These are phyloP conservation scores for Mycena citricolor DNA, from an alignment of 1,284 basidiomycete genomes.

Conservation along the genomic window DNA sequence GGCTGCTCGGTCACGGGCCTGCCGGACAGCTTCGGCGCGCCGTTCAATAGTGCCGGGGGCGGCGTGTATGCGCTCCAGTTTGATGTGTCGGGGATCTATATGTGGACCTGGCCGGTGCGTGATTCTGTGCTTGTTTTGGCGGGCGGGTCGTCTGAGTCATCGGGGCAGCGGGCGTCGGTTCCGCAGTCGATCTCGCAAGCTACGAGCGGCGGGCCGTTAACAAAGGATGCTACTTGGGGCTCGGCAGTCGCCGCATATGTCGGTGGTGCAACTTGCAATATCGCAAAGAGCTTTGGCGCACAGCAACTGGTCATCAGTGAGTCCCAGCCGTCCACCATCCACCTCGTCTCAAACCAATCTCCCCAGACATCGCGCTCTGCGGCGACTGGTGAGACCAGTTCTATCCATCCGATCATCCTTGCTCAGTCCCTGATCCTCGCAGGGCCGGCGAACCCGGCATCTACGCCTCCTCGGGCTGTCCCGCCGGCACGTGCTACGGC, in stretches of 20 bases:
- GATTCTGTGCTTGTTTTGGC: neutral
- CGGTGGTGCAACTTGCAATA: conserved; percentile 43
- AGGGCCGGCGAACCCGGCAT: conserved; percentile 44
- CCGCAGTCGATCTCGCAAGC: conserved; percentile 46
- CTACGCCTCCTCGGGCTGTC: conserved; percentile 32
- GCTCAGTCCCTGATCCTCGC: conserved; percentile 7
- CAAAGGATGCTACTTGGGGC: too few species aligned
- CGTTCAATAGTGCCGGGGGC: conserved; percentile 65
- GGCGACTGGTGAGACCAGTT: conserved; percentile 43
- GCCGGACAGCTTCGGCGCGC: conserved; percentile 52
- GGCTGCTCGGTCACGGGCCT: too few species aligned
- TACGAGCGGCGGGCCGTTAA: too few species aligned
- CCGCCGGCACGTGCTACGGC: conserved; percentile 33
- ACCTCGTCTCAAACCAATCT: too few species aligned
- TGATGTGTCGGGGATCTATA: conserved; percentile 57
- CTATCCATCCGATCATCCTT: neutral
- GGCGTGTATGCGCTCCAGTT: conserved; percentile 75
- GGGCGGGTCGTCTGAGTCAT: conserved; percentile 4
- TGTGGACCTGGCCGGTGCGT: conserved; percentile 80
- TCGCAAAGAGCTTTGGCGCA: conserved; percentile 47
- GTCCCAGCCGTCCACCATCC: too few species aligned
- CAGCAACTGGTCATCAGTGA: conserved; percentile 56
- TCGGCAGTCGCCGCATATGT: conserved; percentile 53
- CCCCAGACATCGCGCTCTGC: conserved; percentile 62
- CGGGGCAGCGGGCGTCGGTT: conserved; percentile 41